Base-by-base conservation (phyloP, 1,284 basidiomycete genomes). In the Phellinidium pouzarii region DNA sequence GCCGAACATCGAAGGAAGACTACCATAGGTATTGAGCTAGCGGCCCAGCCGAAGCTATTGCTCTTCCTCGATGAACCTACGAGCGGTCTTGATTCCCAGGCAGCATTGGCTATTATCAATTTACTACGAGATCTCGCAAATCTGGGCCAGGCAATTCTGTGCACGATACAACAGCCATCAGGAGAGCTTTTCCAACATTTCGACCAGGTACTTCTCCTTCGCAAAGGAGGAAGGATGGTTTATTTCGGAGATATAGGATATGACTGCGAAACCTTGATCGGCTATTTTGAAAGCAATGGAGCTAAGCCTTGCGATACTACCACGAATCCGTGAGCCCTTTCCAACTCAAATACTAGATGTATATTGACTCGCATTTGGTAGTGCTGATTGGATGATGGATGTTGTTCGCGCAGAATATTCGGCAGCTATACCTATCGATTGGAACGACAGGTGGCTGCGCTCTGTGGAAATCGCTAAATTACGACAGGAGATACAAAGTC, bases 81-180 rank as follows among this genome's bases (percentile, higher is more conserved):
- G 0, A 90, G 87, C 8, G 91, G 92, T 42, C 71, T 94, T 23
- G 91, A 94, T 64, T 91, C 89, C 1, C 91, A 94, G 64, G 87
- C 83, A 45, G 90, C 93, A 0, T 93, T 87, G 85, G 85, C 84
- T 12, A 91, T 95, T 60, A 75, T 91, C 46, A 74, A 77, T 1
- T 85, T 94, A 63, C 73, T 94, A 46, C 77, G 85, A 3, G 80
- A 84, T 56, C 77, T 94, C n/a, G 87, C 92, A 8, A 78, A 88
- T 57, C 83, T 82, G 55, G 93, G 93, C 19, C 84, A 86, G 68
- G 81, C 82, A 5, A 85, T 87, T 55, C 69, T 88, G 12, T 85
- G 82, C 78, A 84, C 82, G 74, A 72, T 72, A 56, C 78, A 80
- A 61, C 78, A 91, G 71, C 91, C 91, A 20, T 84, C 80, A 1